Conservation (phyloP, 768 basidiomycete species). For the Porphyrellus cyaneotinctus region DNA sequence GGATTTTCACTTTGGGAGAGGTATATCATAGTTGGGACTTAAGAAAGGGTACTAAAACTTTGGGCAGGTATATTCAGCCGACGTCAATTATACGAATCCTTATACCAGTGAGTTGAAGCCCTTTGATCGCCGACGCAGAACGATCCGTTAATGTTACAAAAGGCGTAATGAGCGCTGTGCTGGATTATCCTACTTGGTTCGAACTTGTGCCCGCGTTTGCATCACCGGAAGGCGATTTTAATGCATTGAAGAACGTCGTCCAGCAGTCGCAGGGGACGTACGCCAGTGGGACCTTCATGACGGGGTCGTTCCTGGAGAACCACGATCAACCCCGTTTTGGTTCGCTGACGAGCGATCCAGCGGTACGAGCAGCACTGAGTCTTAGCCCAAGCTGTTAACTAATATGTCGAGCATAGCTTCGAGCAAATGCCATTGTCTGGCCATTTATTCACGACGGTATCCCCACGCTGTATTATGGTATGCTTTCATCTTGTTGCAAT, state of each 20-base stretch:
- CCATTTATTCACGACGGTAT: slow-evolving; percentile 49
- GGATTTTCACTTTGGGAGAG: slow-evolving; percentile 55
- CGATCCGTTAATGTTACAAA: not conserved
- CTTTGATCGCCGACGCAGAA: not conserved
- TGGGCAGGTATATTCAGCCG: slow-evolving; percentile 39
- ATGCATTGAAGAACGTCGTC: slow-evolving; percentile 27
- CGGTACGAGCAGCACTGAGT: slow-evolving; percentile 26
- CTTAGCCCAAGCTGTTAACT: not conserved
- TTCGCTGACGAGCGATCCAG: slow-evolving; percentile 39
- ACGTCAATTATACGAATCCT: slow-evolving; percentile 35
- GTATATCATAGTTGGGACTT: slow-evolving; percentile 28
- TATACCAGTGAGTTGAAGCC: slow-evolving; percentile 38
- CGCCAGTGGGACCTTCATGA: slow-evolving; percentile 37
- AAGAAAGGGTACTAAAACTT: slow-evolving; percentile 11
- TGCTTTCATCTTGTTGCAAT: not conserved
- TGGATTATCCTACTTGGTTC: slow-evolving; percentile 51
- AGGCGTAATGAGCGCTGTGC: slow-evolving; percentile 42
- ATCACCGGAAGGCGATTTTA: slow-evolving; percentile 32
- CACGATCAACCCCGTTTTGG: slow-evolving; percentile 51
- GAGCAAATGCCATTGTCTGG: slow-evolving; percentile 48
- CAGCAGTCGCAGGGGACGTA: slow-evolving; percentile 34
- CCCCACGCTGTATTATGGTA: slow-evolving; percentile 50
- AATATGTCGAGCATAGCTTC: slow-evolving; percentile 27
- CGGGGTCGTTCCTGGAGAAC: slow-evolving; percentile 51
- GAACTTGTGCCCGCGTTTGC: slow-evolving; percentile 39